phyloP scores from a whole-genome alignment of 1,139 yeast species.

The Blastobotrys illinoisensis region DNA sequence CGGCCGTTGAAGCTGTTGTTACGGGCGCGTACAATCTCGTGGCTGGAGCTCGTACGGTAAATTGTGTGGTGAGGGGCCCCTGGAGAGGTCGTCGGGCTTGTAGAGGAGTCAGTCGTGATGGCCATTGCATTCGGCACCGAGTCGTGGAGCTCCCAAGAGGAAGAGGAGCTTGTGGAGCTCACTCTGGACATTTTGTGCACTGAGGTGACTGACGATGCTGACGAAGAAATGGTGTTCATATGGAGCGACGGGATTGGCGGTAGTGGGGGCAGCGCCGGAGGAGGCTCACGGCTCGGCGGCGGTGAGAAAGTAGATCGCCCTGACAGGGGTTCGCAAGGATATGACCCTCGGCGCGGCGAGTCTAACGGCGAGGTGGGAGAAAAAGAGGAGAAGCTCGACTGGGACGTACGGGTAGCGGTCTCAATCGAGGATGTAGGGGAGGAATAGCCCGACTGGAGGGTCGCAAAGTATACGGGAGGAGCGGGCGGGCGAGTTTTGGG shows the following conservation, averaged over 20 bases:
- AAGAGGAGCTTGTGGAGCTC: not conserved
- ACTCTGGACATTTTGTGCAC: slow-evolving; percentile 3
- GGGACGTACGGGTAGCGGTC: not conserved
- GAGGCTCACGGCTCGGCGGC: slow-evolving; percentile 10
- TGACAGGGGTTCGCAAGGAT: not conserved
- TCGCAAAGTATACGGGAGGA: not conserved
- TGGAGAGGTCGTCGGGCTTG: not conserved
- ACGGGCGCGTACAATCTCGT: not conserved
- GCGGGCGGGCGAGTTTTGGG: not conserved
- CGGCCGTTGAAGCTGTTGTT: slow-evolving; percentile 3
- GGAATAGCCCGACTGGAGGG: not conserved
- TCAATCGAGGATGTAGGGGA: not conserved
- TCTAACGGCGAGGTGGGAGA: not conserved
- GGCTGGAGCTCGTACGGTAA: not conserved
- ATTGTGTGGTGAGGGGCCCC: not conserved
- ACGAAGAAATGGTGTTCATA: not conserved
- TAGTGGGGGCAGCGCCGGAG: slow-evolving; percentile 18
- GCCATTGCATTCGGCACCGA: slow-evolving; percentile 8
- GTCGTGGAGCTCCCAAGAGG: not conserved
- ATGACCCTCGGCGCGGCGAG: not conserved
- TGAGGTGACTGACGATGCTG: not conserved
- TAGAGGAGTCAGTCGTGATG: slow-evolving; percentile 8
- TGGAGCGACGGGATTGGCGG: slow-evolving; percentile 16
- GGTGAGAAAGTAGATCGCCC: not conserved
- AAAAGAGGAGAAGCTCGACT: not conserved